Percentiles rank a stretch among this genome's conserved stretches.
phyloP scores from a whole-genome alignment of 2,329 filamentous ascomycete species.

The Thyridium curvatum region DNA sequence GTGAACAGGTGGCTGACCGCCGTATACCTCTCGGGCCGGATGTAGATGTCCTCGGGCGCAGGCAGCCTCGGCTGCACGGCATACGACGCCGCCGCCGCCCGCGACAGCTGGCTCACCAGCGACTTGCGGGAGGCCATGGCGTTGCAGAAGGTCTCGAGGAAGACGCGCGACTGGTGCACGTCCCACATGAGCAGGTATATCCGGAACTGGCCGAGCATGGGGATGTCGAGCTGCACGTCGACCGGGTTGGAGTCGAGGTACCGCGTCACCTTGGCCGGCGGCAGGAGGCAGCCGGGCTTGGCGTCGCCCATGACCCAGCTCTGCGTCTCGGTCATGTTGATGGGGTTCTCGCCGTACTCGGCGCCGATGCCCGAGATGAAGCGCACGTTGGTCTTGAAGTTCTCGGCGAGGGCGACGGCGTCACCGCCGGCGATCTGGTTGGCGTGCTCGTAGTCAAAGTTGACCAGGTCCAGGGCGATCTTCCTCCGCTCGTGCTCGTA shows the following conservation, averaged over 20 bases:
- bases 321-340: slow-evolving; percentile 37
- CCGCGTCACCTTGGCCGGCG: slow-evolving; percentile 64
- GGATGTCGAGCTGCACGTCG: slow-evolving; percentile 71
- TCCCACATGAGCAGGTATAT: slow-evolving; percentile 66
- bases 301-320: slow-evolving; percentile 39
- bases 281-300: slow-evolving; percentile 49
- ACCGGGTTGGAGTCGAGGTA: slow-evolving; percentile 75
- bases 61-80: slow-evolving; percentile 47
- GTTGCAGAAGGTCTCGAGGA: slow-evolving; percentile 54
- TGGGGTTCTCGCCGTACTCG: slow-evolving; percentile 44
- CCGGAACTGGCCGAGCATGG: slow-evolving; percentile 70
- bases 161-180: slow-evolving; percentile 46
- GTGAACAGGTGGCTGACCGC: slow-evolving; percentile 64
- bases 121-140: slow-evolving; percentile 43
- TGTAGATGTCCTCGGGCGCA: slow-evolving; percentile 58
- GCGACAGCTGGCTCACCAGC: slow-evolving; percentile 53
- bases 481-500: slow-evolving; percentile 59
- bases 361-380: slow-evolving; percentile 64
- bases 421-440: slow-evolving; percentile 50
- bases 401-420: slow-evolving; percentile 50
- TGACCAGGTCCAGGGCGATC: slow-evolving; percentile 51
- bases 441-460: slow-evolving; percentile 48
- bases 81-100: slow-evolving; percentile 56
- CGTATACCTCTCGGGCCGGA: slow-evolving; percentile 63
- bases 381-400: slow-evolving; percentile 59